Evolutionary conservation across 2,329 filamentous ascomycete species (phyloP).

Genomic region (Sporothrix dimorphospora): DNA sequence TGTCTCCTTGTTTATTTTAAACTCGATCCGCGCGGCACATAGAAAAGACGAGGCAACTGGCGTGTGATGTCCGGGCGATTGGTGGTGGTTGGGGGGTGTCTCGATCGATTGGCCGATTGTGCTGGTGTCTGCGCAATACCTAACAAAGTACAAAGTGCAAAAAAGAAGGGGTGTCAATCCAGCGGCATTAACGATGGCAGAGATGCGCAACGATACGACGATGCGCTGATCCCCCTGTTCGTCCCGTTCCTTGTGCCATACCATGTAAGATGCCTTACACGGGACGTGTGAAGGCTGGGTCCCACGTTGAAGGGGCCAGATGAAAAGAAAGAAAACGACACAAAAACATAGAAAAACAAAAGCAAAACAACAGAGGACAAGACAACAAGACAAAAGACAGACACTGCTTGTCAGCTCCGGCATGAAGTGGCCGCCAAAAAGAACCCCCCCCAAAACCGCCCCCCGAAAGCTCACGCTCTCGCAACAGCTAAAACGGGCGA

Average conservation of each 20-base stretch:
- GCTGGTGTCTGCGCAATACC: neutral
- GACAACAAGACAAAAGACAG: neutral
- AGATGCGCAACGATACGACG: constrained; percentile 15
- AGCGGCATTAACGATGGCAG: constrained; percentile 25
- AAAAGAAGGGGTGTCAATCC: neutral
- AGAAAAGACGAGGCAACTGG: constrained; percentile 18
- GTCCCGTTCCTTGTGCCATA: constrained; percentile 14
- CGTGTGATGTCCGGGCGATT: constrained; percentile 23
- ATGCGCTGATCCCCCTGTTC: constrained; percentile 24
- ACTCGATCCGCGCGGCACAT: constrained; percentile 14
- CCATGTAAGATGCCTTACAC: constrained; percentile 1
- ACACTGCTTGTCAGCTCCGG: neutral
- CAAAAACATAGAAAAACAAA: neutral
- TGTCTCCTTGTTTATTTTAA: constrained; percentile 14
- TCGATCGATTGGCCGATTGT: neutral
- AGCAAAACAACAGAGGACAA: neutral
- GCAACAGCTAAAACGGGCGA: constrained; percentile 5
- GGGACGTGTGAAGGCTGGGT: neutral
- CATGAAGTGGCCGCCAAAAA: neutral
- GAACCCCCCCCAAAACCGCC: neutral
- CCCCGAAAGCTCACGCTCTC: neutral
- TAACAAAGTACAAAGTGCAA: neutral
- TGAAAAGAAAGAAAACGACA: neutral
- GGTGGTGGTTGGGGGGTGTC: neutral
- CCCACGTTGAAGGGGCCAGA: neutral